Base-by-base conservation (phyloP, 192 early-diverging fungal genomes). In the Backusella australiensis region DNA sequence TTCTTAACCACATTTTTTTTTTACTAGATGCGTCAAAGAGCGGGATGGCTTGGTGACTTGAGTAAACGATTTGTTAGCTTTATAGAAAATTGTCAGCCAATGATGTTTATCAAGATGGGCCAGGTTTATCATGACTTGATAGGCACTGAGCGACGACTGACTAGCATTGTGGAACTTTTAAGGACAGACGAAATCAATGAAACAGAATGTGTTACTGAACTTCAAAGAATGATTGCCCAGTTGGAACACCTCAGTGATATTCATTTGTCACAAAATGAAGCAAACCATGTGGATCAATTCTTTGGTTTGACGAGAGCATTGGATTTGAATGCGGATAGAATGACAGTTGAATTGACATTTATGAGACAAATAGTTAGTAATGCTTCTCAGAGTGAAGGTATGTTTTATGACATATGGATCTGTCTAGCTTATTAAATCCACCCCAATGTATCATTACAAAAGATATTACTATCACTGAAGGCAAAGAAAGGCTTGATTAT, bases 101-200 rank as follows among this genome's bases (percentile, higher is more conserved):
- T 91, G 5, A 88, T 86, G 35, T 98, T 95, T 81, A 71, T 89
- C 42, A 88, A 86, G 34, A 86, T 95, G 74, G 93, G 91, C 3
- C 88, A 89, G 66, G 84, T 94, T 49, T 89, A 92, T 70, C 90
- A 93, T 71, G 96, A 98, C 65, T 81, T 96, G 6, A 83, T 90
- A 26, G 91, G 91, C 12, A 89, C 91, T 6, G 96, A 98, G 83
- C 87, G 91, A 71, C 85, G 92, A 83, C 81, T 97, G 63, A 90
- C 94, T 72, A 85, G 81, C 0, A 88, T 94, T 72, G 85, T 97
- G 7, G 93, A 94, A 42, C 77, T 91, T 15, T 66, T 97, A 73
- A 91, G 94, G 72, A 90, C 89, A 67, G 94, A 96, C 69, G 94
- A 95, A 70, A 78, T 94, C 52, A 87, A 89, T 42, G 91, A 92